Evolutionary conservation across 352 stramenopile genomes (phyloP).

Genomic region (Thalassiosira hispida): DNA sequence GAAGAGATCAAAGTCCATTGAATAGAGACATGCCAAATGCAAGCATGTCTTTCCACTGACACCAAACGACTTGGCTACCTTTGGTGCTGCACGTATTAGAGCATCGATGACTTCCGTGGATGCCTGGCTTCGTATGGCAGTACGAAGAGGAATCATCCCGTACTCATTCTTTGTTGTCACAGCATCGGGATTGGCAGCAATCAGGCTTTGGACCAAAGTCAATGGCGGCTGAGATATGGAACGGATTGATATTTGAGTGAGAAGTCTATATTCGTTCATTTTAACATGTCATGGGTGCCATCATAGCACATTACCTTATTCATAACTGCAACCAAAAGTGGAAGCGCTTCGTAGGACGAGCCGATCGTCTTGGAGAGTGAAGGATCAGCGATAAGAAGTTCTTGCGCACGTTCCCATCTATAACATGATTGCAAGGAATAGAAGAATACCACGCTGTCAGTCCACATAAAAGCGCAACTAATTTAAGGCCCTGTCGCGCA

Average conservation of each 20-base stretch:
- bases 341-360: slow-evolving; percentile 36
- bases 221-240: slow-evolving; percentile 29
- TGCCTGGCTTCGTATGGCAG: slow-evolving; percentile 46
- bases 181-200: slow-evolving; percentile 47
- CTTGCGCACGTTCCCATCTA: slow-evolving; percentile 42
- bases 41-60: slow-evolving; percentile 57
- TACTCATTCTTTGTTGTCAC: slow-evolving; percentile 39
- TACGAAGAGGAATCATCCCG: slow-evolving; percentile 50
- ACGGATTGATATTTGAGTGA: too few species aligned
- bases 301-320: slow-evolving; percentile 12
- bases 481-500: too few species aligned
- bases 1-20: slow-evolving; percentile 48
- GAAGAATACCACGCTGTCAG: neutral
- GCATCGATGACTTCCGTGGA: slow-evolving; percentile 55
- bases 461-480: too few species aligned
- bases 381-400: slow-evolving; percentile 44
- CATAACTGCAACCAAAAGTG: slow-evolving; percentile 49
- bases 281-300: too few species aligned
- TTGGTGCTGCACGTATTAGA: slow-evolving; percentile 37
- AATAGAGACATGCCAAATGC: slow-evolving; percentile 54
- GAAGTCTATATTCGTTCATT: too few species aligned
- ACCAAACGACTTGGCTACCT: slow-evolving; percentile 47
- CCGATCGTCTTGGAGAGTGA: slow-evolving; percentile 28
- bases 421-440: neutral
- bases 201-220: slow-evolving; percentile 45